phyloP scores from a whole-genome alignment of 1,139 yeast genomes.

The Candida anutae region DNA sequence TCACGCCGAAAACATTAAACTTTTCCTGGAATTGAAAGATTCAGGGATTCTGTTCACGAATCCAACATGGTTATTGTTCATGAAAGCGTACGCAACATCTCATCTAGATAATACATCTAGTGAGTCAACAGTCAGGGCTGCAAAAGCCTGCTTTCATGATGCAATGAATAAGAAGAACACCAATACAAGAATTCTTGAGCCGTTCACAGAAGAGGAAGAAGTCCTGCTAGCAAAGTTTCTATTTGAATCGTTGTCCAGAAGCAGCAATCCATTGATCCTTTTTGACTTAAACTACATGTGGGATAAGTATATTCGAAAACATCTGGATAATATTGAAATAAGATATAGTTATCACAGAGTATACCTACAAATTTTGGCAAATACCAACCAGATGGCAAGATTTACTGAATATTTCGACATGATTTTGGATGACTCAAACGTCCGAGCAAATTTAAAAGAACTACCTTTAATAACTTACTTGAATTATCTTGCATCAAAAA shows the following conservation, averaged over 20 bases:
- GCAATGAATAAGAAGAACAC: background rate
- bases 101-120: background rate
- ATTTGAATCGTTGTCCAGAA: background rate
- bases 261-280: constrained; percentile 1
- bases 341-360: constrained; percentile 17
- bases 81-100: background rate
- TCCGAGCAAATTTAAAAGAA: background rate
- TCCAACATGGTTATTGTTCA: too few relatives aligned
- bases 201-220: background rate
- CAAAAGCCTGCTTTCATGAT: background rate
- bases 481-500: constrained; percentile 4
- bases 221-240: background rate
- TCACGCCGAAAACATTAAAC: too few relatives aligned
- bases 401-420: constrained; percentile 16
- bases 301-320: constrained; percentile 10
- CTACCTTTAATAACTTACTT: constrained; percentile 4
- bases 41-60: too few relatives aligned
- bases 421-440: background rate
- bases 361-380: constrained; percentile 16
- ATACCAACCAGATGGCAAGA: constrained; percentile 15
- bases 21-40: too few relatives aligned
- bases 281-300: constrained; percentile 14
- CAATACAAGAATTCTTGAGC: background rate
- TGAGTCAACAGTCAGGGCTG: background rate
- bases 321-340: constrained; percentile 1